phyloP scores from a whole-genome alignment of 345 rosid genomes.

The Raphanus sativus region DNA sequence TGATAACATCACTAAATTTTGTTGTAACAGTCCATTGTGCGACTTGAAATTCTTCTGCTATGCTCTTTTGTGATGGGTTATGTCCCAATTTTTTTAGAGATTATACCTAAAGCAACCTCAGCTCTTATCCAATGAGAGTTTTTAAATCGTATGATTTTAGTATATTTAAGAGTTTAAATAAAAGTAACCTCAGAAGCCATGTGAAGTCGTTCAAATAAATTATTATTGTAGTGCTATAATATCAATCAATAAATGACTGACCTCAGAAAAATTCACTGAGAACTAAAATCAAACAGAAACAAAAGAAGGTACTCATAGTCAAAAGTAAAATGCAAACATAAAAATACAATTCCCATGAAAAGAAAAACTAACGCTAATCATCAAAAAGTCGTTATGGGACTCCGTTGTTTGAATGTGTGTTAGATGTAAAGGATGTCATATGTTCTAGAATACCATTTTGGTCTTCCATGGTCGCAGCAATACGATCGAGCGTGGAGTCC shows the following conservation, averaged over 20 bases:
- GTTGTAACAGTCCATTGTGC: not conserved
- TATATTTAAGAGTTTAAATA: not conserved
- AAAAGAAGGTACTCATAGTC: not conserved
- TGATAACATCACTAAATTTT: too few relatives aligned
- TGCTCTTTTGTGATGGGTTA: not conserved
- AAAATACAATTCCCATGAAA: not conserved
- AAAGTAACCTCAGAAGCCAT: too few relatives aligned
- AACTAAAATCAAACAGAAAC: not conserved
- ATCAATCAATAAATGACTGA: not conserved
- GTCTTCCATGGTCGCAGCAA: constrained; percentile 15
- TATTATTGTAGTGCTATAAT: too few relatives aligned
- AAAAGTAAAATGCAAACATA: not conserved
- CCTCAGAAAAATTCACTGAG: not conserved
- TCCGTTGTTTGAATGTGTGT: not conserved
- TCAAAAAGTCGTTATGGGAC: not conserved
- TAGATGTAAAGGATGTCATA: not conserved
- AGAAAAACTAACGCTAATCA: not conserved
- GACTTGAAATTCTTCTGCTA: not conserved
- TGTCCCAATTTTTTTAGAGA: not conserved
- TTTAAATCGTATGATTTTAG: not conserved
- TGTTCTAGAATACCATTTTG: not conserved
- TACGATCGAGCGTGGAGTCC: constrained; percentile 3
- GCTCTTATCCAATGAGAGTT: not conserved
- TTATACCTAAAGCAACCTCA: constrained; percentile 1
- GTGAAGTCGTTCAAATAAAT: too few relatives aligned